Base-by-base conservation (phyloP, 148 eudicot species). In the Fagopyrum esculentum region DNA sequence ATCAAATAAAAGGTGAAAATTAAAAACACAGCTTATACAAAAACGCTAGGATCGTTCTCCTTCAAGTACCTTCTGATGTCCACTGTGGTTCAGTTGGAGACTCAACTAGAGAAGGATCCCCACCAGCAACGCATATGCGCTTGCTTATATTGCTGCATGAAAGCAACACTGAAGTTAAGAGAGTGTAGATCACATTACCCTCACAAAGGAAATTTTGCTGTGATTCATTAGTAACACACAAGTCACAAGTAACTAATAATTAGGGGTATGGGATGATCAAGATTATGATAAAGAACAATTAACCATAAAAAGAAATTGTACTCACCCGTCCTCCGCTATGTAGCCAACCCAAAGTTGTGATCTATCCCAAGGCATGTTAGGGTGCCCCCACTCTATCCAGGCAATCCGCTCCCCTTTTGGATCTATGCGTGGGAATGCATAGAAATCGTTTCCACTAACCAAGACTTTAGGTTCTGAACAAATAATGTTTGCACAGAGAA, bases 271-370 rank as follows among this genome's bases (percentile, higher is more conserved):
- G 71, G 71, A 43, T 66, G 47, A 40, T 35, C 47, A 66, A 66
- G 71, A 2, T 63, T 29, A 30, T 63, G 69, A 63, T 30, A 30
- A 10, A 63, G 52, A 49, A 35, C 40, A 22, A 19, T 22, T 5
- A 35, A 43, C 47, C 71, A 12, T 40, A 6, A 4, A 46, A 3
- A 2, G 3, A 44, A 49, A 15, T 52, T 10, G 16, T 71, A 73
- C 89, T 83, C 80, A 93, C 99, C 97, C 94, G 49, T 84, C 82
- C 79, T 89, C 91, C 78, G 96, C 87, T 70, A 95, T 84, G 81
- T 89, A 90, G 76, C 99, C 99, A 78, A 95, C 99, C 97, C 99
- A 95, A 78, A 95, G 96, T 80, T 90, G 87, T 78, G 97, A 90
- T 80, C 81, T 89, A 78, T 95, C 99, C 99, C 99, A 92, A 70